Evolutionary conservation across 2,329 filamentous ascomycete genomes (phyloP), one percentile per base, ranked within the genome.

Genomic region (Metarhizium sp.): DNA sequence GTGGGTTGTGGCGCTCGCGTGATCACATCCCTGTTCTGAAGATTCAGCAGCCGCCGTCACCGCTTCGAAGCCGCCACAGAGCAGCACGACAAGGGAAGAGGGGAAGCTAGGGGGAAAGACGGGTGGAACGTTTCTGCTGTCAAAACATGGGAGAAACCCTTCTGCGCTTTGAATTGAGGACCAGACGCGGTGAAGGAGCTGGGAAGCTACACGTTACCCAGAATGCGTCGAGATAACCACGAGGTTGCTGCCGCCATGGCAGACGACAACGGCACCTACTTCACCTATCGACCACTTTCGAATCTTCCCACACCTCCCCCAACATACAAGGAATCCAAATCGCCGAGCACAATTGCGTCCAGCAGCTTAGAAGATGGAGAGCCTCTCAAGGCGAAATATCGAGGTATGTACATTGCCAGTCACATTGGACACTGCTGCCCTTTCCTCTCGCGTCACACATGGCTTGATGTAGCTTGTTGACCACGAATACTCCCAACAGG

Each of bases 231-330:
- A 47, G 42, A 43, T 34, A 52, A 29, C 40, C 49, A 49, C 32
- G 14, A 38, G 25, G 50, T 30, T 29, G 32, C 36, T 45, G 48
- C 36, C 18, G 34, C 40, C 53, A 42, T n/a, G 36, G 53, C 40
- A 2, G 72, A 75, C 58, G 73, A 78, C 62, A 75, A 78, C 55
- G 74, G 77, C 57, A 75, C 75, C 59, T 82, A 80, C 68, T 83
- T 84, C 63, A 84, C 82, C 60, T 87, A 87, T 69, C 78, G 82
- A 50, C 84, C 84, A 10, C 74, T 87, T 52, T 87, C 84, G 34
- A 85, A 84, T 67, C 76, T 87, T 25, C 84, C 84, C 25, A 87
- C 84, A 53, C 84, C 84, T 59, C 84, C 84, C 48, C 78, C 77
- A 11, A 84, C 80, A 48, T 77, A 76, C 54, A 67, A 63, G 53